Evolutionary conservation across 2,329 filamentous ascomycete species (phyloP), one percentile per base, ranked within the genome.

Genomic region (Pseudofabraea citricarpa): DNA sequence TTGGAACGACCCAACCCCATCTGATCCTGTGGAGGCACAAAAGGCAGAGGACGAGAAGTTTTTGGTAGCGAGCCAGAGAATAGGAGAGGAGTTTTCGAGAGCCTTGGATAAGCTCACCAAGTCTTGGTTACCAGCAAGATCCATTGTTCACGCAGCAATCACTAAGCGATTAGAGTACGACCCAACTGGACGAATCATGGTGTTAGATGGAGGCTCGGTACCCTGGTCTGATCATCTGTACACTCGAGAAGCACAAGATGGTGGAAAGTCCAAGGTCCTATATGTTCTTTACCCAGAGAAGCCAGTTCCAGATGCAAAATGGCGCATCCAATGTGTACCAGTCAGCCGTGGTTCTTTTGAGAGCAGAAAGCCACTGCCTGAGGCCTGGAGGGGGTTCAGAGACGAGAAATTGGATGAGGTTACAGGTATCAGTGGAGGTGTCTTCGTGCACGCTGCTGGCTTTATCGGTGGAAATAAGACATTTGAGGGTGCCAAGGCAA

Each of bases 161-260:
- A 70, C 74, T 24, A 75, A 76, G 51, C 82, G 91, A 43, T 61
- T 67, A 21, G 71, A 85, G 53, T 77, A 81, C 60, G 87, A 95
- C 62, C 59, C 82, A 8, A 70, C 83, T 52, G 90, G 90, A 44
- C 82, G 88, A 50, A 79, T 97, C 47, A 73, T 97, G 57, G 83
- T 96, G 20, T 76, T 98, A 44, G 78, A 85, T 51, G 72, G 72
- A 26, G 82, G 87, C 61, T 82, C 85, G 46, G 86, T 91, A 48
- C 91, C 91, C 2, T 97, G 93, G 93, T 93, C 95, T 64, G 91
- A 97, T 60, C 93, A 98, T 65, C 75, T 98, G 15, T 97, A 95
- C 70, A 81, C 77, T 15, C 77, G 97, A 21, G 93, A 98, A 68
- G 75, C 75, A 55, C 75, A 83, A 59, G 65, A 70, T 39, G 64